Conservation (phyloP, 371 early-diverging fungal genomes). For the Fennellomyces sp. region DNA sequence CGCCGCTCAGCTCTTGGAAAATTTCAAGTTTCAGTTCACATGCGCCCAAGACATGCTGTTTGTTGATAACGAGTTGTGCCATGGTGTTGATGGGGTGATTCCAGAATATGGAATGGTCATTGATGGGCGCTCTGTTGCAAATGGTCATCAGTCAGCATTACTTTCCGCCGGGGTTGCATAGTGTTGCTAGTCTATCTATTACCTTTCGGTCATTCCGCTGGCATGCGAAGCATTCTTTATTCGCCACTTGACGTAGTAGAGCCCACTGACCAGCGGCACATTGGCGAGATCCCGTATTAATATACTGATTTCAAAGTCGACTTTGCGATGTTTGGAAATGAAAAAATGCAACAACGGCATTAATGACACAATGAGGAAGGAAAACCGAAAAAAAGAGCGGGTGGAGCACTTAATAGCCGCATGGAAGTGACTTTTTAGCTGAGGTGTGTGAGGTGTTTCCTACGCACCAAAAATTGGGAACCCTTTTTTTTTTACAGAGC, state of each 20-base stretch:
- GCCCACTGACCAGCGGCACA: conserved; percentile 68
- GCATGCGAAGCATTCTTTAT: conserved; percentile 50
- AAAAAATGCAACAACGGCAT: conserved; percentile 49
- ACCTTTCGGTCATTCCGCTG: conserved; percentile 54
- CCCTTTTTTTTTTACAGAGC: background rate
- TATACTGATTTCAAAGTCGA: conserved; percentile 52
- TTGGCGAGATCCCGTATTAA: conserved; percentile 62
- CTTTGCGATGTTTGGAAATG: conserved; percentile 60
- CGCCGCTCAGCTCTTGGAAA: conserved; percentile 63
- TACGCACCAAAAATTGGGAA: too few relatives aligned
- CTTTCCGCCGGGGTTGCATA: too few relatives aligned
- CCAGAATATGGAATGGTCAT: conserved; percentile 59
- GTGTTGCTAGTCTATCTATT: too few relatives aligned
- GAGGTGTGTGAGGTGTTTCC: too few relatives aligned
- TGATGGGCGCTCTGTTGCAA: conserved; percentile 50
- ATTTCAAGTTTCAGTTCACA: conserved; percentile 61
- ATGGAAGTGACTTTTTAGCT: too few relatives aligned
- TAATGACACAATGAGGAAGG: background rate
- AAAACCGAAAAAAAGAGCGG: conserved; percentile 3
- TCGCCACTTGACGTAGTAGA: conserved; percentile 69
- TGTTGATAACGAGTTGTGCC: conserved; percentile 55
- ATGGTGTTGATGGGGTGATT: conserved; percentile 43
- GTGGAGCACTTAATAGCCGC: too few relatives aligned
- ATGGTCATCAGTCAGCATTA: background rate
- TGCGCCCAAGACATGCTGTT: conserved; percentile 57